Base-by-base conservation (phyloP, 306 rosid species). In the Cucumis hystrix region DNA sequence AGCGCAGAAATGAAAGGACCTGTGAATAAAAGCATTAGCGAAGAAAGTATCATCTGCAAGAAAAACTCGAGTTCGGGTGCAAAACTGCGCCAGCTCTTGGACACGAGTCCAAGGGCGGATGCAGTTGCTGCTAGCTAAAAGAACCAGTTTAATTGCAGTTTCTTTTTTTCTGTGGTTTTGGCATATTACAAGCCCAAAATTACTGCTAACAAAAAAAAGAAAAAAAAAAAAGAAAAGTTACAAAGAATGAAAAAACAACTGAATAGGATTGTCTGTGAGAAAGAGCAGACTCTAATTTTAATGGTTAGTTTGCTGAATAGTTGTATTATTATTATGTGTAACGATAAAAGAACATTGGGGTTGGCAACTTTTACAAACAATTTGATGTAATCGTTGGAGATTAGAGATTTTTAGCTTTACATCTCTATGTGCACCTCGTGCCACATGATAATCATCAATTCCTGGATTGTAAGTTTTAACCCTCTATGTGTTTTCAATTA, bases 101-200 rank as follows among this genome's bases (percentile, higher is more conserved):
- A 89, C 54, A 43, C 91, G 21, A 94, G 86, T 83, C 97, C 96
- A 5, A 83, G 98, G 83, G 87, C 97, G 3, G 93, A 95, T 79
- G 93, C 91, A 0, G 95, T 95, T 15, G 99, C 91, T 18, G 99
- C 99, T 66, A 86, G 97, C 85, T 95, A 86, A 87, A 28, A 41
- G 72, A 80, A 77, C 85, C 76, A 45, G 87, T 76, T 40, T 56
- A 43, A 45, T 25, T 65, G 79, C 83, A 65, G 87, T 69, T 83
- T 81, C 80, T 70, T 70, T 69, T 16, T 52, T 41, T 57, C 65
- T 79, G 97, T 92, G 90, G 88, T 95, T 95, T 92, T 95, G 99
- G 97, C 97, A 88, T 91, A 91, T 95, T 91, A 85, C 81, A 80
- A 87, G 96, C 80, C 93, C 99, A 91, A 88, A 91, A 91, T 83